These are phyloP conservation scores for Drosera spatulata DNA, from an alignment of 179 eudicot species.

Conservation along the genomic window DNA sequence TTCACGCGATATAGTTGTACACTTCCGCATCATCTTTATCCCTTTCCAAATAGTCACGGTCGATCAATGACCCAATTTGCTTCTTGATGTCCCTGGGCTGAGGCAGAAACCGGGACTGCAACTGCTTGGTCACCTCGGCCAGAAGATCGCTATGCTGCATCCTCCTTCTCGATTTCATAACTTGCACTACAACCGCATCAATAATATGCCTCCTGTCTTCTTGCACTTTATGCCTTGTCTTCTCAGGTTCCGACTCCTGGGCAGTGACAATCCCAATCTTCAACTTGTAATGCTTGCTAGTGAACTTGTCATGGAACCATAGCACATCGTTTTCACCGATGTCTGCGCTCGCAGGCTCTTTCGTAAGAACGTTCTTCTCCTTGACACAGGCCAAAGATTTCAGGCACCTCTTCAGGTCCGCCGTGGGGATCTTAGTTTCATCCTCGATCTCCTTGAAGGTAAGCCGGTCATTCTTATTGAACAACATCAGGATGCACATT, in stretches of 20 bases:
- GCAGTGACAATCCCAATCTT: conserved; percentile 82
- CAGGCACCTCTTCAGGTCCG: conserved; percentile 67
- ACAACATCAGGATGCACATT: conserved; percentile 83
- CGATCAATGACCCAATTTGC: conserved; percentile 64
- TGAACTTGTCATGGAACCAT: conserved; percentile 60
- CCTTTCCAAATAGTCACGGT: conserved; percentile 75
- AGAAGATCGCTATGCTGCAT: conserved; percentile 66
- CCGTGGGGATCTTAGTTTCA: conserved; percentile 64
- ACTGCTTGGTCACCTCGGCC: conserved; percentile 69
- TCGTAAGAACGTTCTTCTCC: conserved; percentile 71
- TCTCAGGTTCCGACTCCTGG: conserved; percentile 72
- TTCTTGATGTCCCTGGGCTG: conserved; percentile 78
- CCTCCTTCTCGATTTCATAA: conserved; percentile 66
- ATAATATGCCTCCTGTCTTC: conserved; percentile 76
- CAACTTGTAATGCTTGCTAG: conserved; percentile 65
- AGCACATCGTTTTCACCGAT: conserved; percentile 56
- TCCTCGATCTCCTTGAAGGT: conserved; percentile 69
- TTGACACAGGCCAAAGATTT: conserved; percentile 74
- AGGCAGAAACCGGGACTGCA: conserved; percentile 61
- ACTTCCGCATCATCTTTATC: conserved; percentile 43
- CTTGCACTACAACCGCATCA: conserved; percentile 76
- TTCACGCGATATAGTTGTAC: conserved; percentile 54
- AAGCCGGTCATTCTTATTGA: conserved; percentile 53
- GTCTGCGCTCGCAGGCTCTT: conserved; percentile 82
- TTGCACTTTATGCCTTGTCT: conserved; percentile 63